Evolutionary conservation across 768 basidiomycete genomes (phyloP).

Genomic region (Galerina sulciceps): DNA sequence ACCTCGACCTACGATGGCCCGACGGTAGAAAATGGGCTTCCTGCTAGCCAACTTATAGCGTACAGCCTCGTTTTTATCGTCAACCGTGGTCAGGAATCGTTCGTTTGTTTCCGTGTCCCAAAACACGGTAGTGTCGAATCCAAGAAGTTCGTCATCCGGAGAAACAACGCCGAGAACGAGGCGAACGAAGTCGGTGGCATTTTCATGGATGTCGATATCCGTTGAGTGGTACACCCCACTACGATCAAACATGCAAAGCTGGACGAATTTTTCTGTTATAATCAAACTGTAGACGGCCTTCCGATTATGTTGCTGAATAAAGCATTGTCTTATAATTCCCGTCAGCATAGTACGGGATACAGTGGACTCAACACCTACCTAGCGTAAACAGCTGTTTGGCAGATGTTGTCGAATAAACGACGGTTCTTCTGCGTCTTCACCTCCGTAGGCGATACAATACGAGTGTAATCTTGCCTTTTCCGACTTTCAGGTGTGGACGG

Average conservation of each 20-base stretch:
- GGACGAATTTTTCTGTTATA: slow-evolving; percentile 10
- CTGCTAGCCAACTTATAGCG: not conserved
- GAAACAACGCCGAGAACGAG: slow-evolving; percentile 21
- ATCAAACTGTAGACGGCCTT: slow-evolving; percentile 18
- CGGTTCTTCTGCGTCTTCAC: not conserved
- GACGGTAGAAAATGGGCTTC: slow-evolving; percentile 15
- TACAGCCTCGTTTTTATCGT: not conserved
- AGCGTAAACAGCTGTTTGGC: slow-evolving; percentile 17
- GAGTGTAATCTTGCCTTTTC: not conserved
- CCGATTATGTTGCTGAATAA: slow-evolving; percentile 25
- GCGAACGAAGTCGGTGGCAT: slow-evolving; percentile 18
- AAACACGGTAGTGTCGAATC: slow-evolving; percentile 22
- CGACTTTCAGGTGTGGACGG: not conserved
- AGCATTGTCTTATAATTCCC: slow-evolving; percentile 12
- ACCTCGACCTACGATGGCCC: slow-evolving; percentile 20
- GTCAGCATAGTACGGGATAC: not conserved
- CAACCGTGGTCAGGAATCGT: slow-evolving; percentile 5
- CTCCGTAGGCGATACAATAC: slow-evolving; percentile 2
- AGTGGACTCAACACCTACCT: slow-evolving; percentile 6
- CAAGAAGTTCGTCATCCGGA: slow-evolving; percentile 16
- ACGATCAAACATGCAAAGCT: slow-evolving; percentile 22
- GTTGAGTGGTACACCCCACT: slow-evolving; percentile 13
- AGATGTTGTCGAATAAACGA: not conserved
- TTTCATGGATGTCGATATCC: slow-evolving; percentile 19
- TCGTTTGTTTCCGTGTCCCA: slow-evolving; percentile 11